phyloP scores from a whole-genome alignment of 345 rosid genomes.

The Lepidium africanum region DNA sequence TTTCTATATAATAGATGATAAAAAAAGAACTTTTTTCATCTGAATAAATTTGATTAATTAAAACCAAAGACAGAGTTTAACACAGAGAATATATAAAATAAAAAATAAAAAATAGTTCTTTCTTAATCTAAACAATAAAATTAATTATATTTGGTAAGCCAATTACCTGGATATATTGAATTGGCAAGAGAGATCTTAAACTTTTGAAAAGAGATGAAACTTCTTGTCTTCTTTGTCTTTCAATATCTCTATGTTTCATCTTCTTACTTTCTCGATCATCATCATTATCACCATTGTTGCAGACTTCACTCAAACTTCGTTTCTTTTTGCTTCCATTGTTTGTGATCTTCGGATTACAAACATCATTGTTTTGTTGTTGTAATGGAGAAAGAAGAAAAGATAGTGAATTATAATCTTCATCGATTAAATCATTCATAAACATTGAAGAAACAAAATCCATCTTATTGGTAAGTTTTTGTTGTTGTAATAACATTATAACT shows the following conservation, averaged over 20 bases:
- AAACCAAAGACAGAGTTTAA: no score
- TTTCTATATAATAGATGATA: background rate
- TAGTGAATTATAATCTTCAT: conserved; percentile 4
- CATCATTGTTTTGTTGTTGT: background rate
- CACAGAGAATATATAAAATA: background rate
- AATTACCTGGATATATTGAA: conserved; percentile 30
- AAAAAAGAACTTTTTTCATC: background rate
- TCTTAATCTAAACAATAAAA: no score
- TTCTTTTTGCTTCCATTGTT: conserved; percentile 8
- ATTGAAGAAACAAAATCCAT: conserved; percentile 16
- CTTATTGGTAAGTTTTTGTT: background rate
- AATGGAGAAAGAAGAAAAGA: conserved; percentile 10
- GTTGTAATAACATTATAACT: background rate
- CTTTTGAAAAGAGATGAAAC: conserved; percentile 25
- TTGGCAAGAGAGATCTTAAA: conserved; percentile 26
- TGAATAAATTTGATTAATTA: no score
- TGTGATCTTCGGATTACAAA: background rate
- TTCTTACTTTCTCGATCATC: conserved; percentile 19
- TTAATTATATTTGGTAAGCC: no score
- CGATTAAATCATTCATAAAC: background rate
- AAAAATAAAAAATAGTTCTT: background rate
- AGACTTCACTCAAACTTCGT: conserved; percentile 16
- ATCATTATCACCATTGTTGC: background rate
- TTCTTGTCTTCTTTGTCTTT: conserved; percentile 28
- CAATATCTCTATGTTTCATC: conserved; percentile 27